phyloP scores from a whole-genome alignment of 306 rosid species.

The Castanea sativa region DNA sequence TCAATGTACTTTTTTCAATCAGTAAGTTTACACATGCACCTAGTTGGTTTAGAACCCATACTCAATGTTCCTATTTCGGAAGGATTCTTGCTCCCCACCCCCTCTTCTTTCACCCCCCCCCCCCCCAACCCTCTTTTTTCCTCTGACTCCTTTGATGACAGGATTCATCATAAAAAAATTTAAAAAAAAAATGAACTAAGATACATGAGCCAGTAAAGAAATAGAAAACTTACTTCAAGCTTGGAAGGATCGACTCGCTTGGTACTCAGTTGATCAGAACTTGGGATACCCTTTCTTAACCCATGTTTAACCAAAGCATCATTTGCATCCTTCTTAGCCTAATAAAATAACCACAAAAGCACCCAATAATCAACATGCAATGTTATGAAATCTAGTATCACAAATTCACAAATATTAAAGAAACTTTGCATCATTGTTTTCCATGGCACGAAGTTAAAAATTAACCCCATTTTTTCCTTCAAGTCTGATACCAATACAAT shows the following conservation, averaged over 20 bases:
- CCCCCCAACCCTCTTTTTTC: not conserved
- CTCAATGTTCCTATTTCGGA: too few relatives aligned
- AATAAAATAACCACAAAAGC: conserved; percentile 12
- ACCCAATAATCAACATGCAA: conserved; percentile 10
- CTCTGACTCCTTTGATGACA: not conserved
- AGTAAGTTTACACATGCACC: too few relatives aligned
- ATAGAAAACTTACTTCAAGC: conserved; percentile 64
- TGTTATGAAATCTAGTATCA: not conserved
- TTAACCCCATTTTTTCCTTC: not conserved
- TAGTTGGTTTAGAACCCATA: too few relatives aligned
- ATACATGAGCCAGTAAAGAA: not conserved
- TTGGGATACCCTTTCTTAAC: conserved; percentile 48
- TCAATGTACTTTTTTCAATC: too few relatives aligned
- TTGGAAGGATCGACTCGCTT: conserved; percentile 79
- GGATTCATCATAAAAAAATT: not conserved
- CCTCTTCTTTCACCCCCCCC: too few relatives aligned
- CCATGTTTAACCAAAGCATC: conserved; percentile 66
- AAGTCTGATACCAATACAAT: not conserved
- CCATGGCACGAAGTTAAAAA: not conserved
- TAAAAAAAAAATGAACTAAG: conserved; percentile 3
- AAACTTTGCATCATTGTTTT: not conserved
- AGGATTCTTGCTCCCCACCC: too few relatives aligned
- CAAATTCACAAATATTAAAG: not conserved
- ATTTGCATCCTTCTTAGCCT: conserved; percentile 71
- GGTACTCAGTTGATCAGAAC: conserved; percentile 53